A percentile compares a stretch with the other conserved stretches of the same genome.
phyloP scores from a whole-genome alignment of 257 asterid genomes.

The Leptodermis oblonga region DNA sequence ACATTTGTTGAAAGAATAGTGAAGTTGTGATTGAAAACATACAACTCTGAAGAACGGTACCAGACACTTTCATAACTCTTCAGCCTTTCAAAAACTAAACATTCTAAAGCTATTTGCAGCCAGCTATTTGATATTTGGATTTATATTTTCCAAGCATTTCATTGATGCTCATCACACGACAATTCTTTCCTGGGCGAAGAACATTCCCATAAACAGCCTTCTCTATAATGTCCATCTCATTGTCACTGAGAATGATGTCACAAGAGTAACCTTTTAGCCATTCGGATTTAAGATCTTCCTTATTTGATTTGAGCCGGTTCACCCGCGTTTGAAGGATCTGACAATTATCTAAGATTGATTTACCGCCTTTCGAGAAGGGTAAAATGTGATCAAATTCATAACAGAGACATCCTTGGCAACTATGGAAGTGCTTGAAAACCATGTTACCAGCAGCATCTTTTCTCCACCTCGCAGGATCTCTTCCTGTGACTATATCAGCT shows the following conservation, averaged over 20 bases:
- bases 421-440: slow-evolving; percentile 61
- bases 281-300: slow-evolving; percentile 36
- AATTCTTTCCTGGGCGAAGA: slow-evolving; percentile 44
- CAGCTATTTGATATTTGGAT: slow-evolving; percentile 32
- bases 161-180: slow-evolving; percentile 46
- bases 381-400: slow-evolving; percentile 66
- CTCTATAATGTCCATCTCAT: slow-evolving; percentile 58
- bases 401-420: slow-evolving; percentile 77
- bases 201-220: slow-evolving; percentile 74
- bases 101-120: slow-evolving; percentile 37
- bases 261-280: slow-evolving; percentile 69
- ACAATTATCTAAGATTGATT: slow-evolving; percentile 64
- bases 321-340: slow-evolving; percentile 87
- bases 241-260: slow-evolving; percentile 48
- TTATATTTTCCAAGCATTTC: slow-evolving; percentile 37
- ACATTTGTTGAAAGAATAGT: neutral
- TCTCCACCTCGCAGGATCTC: slow-evolving; percentile 84
- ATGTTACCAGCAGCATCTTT: slow-evolving; percentile 76
- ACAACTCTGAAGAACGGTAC: neutral
- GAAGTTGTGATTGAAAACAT: neutral
- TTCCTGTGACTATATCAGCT: slow-evolving; percentile 58
- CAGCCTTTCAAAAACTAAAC: slow-evolving; percentile 16
- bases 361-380: slow-evolving; percentile 77
- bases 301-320: slow-evolving; percentile 67
- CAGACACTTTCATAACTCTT: slow-evolving; percentile 4